phyloP scores from a whole-genome alignment of 768 basidiomycete genomes.

The Astraeus odoratus region DNA sequence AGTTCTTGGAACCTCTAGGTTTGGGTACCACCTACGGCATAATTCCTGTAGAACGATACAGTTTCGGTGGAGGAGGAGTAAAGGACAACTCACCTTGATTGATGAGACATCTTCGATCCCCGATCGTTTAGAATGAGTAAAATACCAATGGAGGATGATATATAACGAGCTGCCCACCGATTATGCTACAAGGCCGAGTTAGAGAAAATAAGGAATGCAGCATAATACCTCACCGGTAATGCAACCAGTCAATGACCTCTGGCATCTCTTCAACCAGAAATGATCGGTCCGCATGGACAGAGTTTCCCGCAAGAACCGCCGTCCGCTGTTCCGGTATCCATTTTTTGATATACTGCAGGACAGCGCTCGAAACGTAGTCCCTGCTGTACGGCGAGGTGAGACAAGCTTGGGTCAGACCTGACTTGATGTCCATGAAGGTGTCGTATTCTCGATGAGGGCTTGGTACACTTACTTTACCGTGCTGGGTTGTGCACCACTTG shows the following conservation, averaged over 20 bases:
- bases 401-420: conserved; percentile 79
- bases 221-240: conserved; percentile 55
- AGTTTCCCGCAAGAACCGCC: conserved; percentile 80
- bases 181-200: conserved; percentile 39
- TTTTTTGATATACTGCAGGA: conserved; percentile 73
- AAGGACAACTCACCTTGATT: conserved; percentile 48
- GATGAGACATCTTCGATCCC: conserved; percentile 66
- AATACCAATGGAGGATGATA: background rate
- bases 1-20: conserved; percentile 13
- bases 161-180: conserved; percentile 51
- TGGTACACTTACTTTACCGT: conserved; percentile 50
- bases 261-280: conserved; percentile 81
- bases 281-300: conserved; percentile 73
- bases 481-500: conserved; percentile 81
- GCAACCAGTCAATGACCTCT: conserved; percentile 67
- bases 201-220: background rate
- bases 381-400: conserved; percentile 59
- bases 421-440: conserved; percentile 34
- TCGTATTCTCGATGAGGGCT: background rate
- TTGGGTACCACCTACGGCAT: conserved; percentile 65
- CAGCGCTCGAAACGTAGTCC: conserved; percentile 50
- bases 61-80: background rate
- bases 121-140: background rate
- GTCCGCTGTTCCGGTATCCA: conserved; percentile 66
- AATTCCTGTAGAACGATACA: conserved; percentile 46